These are phyloP conservation scores for Ophiostoma perfectum DNA, from an alignment of 2,329 filamentous ascomycete genomes.

Conservation along the genomic window DNA sequence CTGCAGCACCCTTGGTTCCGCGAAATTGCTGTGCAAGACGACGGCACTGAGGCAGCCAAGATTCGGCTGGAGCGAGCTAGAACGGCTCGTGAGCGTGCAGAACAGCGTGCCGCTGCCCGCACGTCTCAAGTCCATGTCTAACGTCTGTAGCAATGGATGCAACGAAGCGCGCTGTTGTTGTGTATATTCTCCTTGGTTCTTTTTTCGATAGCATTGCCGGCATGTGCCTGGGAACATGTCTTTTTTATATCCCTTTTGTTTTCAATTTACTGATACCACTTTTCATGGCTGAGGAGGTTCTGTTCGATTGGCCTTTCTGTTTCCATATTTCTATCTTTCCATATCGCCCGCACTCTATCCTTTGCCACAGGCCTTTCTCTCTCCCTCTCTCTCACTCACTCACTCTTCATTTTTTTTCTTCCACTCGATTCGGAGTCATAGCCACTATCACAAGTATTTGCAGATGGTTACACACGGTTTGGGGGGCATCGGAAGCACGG, in stretches of 20 bases:
- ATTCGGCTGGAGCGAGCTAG: constrained; percentile 48
- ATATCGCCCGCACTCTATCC: neutral
- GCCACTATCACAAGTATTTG: neutral
- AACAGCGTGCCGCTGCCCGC: too few species aligned
- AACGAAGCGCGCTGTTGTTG: neutral
- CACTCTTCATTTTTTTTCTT: neutral
- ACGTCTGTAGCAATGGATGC: too few species aligned
- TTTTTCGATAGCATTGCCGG: neutral
- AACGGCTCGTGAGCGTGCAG: constrained; percentile 17
- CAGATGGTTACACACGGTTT: neutral
- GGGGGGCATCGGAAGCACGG: neutral
- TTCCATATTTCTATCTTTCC: neutral
- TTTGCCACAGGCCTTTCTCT: neutral
- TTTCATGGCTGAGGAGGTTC: constrained; percentile 14
- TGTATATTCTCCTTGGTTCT: neutral
- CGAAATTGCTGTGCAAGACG: constrained; percentile 57
- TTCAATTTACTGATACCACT: constrained; percentile 11
- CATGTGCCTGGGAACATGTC: neutral
- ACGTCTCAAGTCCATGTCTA: too few species aligned
- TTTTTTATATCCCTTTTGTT: neutral
- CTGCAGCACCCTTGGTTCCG: constrained; percentile 64
- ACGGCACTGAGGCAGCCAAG: constrained; percentile 63
- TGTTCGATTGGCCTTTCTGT: constrained; percentile 5
- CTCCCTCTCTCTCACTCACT: neutral
- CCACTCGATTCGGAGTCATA: neutral